These are phyloP conservation scores for Eimeria falciformis DNA, from an alignment of 169 alveolate species.

Conservation along the genomic window DNA sequence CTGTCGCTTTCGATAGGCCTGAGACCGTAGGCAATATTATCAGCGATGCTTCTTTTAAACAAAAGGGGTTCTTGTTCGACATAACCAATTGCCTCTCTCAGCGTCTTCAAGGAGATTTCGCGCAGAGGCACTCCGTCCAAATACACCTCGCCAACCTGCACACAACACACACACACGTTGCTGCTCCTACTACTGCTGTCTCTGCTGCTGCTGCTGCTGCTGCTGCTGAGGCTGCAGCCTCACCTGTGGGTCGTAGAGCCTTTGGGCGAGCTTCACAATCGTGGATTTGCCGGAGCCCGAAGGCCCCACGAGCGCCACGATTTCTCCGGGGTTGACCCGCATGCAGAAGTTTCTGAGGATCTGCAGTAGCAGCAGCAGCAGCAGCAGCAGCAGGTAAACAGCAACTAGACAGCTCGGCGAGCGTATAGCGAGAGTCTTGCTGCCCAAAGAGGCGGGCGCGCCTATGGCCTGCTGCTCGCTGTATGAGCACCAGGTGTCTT, in stretches of 20 bases:
- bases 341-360: conserved; percentile 80
- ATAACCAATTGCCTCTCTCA: conserved; percentile 86
- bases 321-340: conserved; percentile 82
- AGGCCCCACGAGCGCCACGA: conserved; percentile 91
- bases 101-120: conserved; percentile 75
- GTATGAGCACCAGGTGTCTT: too few species aligned
- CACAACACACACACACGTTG: not conserved
- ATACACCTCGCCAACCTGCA: conserved; percentile 82
- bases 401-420: not conserved
- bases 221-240: not conserved
- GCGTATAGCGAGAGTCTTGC: too few species aligned
- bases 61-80: conserved; percentile 84
- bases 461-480: too few species aligned
- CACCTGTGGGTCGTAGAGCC: conserved; percentile 86
- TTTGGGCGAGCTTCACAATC: conserved; percentile 84
- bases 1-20: conserved; percentile 21
- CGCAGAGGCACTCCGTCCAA: conserved; percentile 54
- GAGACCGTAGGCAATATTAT: conserved; percentile 89
- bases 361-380: conserved; percentile 59
- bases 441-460: not conserved
- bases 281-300: conserved; percentile 94
- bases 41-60: conserved; percentile 81
- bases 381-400: conserved; percentile 9
- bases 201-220: conserved; percentile 37
- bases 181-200: not conserved